phyloP scores from a whole-genome alignment of 2,329 filamentous ascomycete species.

The Pseudocercospora fijiensis region DNA sequence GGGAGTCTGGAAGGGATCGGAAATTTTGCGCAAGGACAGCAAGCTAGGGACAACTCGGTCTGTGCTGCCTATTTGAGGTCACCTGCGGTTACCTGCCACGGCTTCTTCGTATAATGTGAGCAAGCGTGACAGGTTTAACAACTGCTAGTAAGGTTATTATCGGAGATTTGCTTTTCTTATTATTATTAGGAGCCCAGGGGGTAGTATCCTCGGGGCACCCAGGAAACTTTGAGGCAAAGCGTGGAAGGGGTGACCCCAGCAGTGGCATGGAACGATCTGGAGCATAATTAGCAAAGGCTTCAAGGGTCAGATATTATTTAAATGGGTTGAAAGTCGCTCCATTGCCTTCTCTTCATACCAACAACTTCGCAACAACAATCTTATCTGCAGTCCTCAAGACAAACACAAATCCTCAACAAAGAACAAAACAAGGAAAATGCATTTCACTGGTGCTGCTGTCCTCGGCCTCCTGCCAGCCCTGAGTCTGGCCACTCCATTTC shows the following conservation, averaged over 20 bases:
- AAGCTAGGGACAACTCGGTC: background rate
- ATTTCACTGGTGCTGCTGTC: slow-evolving; percentile 8
- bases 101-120: background rate
- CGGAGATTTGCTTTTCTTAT: background rate
- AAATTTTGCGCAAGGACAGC: background rate
- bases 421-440: slow-evolving; percentile 12
- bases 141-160: background rate
- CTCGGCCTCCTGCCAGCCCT: background rate
- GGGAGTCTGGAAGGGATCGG: background rate
- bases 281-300: background rate
- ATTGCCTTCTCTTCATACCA: background rate
- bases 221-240: background rate
- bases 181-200: too few relatives aligned
- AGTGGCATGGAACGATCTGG: background rate
- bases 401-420: background rate
- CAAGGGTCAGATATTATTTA: background rate
- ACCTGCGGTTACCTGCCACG: background rate
- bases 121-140: background rate
- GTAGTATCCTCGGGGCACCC: background rate
- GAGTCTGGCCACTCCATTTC: slow-evolving; percentile 4
- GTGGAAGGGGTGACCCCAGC: background rate
- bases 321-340: background rate
- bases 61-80: too few relatives aligned
- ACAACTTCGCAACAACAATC: background rate
- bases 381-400: background rate